Percentiles rank a stretch among this genome's conserved stretches.
phyloP scores from a whole-genome alignment of 345 rosid genomes.

The Brassica cretica region DNA sequence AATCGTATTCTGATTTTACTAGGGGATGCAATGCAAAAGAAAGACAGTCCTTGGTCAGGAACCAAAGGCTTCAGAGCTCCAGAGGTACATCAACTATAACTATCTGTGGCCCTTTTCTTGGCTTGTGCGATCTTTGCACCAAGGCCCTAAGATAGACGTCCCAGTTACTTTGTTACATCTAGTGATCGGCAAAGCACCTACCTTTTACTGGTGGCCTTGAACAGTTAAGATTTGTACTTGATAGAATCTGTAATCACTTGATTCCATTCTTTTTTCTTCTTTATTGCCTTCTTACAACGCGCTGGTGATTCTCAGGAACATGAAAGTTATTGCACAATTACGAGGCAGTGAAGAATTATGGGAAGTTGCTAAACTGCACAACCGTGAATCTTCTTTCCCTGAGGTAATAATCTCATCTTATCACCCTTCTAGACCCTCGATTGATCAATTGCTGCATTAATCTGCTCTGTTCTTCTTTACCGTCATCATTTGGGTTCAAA shows the following conservation, averaged over 20 bases:
- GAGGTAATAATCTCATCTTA: conserved; percentile 46
- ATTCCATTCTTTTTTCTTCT: background rate
- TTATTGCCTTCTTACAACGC: conserved; percentile 18
- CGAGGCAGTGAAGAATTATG: too few relatives aligned
- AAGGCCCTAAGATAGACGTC: conserved; percentile 53
- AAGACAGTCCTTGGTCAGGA: conserved; percentile 93
- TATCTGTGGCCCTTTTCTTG: background rate
- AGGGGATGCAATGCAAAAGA: conserved; percentile 60
- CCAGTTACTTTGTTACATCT: conserved; percentile 85
- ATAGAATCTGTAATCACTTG: background rate
- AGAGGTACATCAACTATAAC: conserved; percentile 57
- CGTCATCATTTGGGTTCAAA: background rate
- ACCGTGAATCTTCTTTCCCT: conserved; percentile 77
- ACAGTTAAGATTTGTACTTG: conserved; percentile 53
- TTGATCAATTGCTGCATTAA: conserved; percentile 2
- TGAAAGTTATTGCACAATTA: conserved; percentile 30
- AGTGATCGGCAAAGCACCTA: conserved; percentile 68
- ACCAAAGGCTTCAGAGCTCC: conserved; percentile 97
- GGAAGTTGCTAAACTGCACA: conserved; percentile 86
- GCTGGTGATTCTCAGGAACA: conserved; percentile 55
- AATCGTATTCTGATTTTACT: background rate
- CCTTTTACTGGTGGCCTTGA: conserved; percentile 93
- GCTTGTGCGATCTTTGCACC: conserved; percentile 66
- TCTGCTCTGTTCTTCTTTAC: background rate
- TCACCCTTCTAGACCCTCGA: conserved; percentile 1